Evolutionary conservation across 306 rosid genomes (phyloP).

Genomic region (Adenanthera pavonina): DNA sequence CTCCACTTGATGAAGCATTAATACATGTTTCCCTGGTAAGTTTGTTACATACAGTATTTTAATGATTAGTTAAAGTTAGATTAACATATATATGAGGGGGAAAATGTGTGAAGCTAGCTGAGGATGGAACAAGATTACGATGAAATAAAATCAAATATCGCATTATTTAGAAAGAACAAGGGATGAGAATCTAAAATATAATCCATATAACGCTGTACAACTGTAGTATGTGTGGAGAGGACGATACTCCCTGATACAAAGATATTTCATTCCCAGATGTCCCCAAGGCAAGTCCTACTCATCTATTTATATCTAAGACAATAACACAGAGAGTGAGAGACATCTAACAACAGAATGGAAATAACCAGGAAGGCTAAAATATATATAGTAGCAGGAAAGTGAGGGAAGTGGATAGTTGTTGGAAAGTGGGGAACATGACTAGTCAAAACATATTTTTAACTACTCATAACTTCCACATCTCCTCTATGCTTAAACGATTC

Average conservation of each 20-base stretch:
- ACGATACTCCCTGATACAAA: neutral
- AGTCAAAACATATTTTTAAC: neutral
- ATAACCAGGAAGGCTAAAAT: neutral
- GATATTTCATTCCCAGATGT: neutral
- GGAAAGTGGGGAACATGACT: neutral
- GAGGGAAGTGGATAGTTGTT: neutral
- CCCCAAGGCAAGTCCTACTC: neutral
- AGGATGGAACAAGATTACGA: neutral
- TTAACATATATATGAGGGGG: neutral
- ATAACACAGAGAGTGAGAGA: neutral
- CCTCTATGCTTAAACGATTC: neutral
- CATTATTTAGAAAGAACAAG: neutral
- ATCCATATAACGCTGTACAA: neutral
- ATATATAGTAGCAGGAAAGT: too few relatives aligned
- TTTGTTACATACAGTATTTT: slow-evolving; percentile 16
- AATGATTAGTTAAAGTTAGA: neutral
- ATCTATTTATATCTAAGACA: neutral
- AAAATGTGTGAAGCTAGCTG: slow-evolving; percentile 4
- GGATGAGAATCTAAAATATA: neutral
- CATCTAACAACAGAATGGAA: neutral
- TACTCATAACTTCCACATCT: neutral
- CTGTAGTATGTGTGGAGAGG: neutral
- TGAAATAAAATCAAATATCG: neutral
- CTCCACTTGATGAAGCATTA: slow-evolving; percentile 96
- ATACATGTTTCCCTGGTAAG: slow-evolving; percentile 88